phyloP scores from a whole-genome alignment of 78 protist genomes.

The Monosiga brevicollis region DNA sequence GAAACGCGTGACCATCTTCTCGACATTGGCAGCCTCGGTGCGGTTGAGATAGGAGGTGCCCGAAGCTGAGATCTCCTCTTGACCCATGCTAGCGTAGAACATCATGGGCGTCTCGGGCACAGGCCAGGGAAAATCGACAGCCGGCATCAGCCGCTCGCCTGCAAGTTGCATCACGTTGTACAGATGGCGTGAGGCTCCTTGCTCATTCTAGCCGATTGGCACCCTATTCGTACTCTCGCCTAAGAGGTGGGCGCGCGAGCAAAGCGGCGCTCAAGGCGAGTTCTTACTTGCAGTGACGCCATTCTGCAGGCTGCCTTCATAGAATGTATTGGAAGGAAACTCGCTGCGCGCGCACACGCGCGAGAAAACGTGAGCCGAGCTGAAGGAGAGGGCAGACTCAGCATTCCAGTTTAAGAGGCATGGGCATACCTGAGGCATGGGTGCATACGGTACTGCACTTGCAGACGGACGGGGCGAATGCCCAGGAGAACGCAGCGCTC shows the following conservation, averaged over 20 bases:
- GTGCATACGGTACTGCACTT: conserved; percentile 99
- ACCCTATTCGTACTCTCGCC: neutral
- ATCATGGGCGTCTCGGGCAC: conserved; percentile 86
- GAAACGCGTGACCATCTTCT: conserved; percentile 76
- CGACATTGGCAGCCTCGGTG: conserved; percentile 93
- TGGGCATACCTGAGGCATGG: conserved; percentile 69
- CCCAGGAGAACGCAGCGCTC: conserved; percentile 93
- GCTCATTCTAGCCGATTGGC: too few species aligned
- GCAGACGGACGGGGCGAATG: conserved; percentile 86
- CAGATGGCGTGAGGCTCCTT: too few species aligned
- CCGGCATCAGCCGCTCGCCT: neutral
- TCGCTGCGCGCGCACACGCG: conserved; percentile 42
- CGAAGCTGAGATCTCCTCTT: conserved; percentile 89
- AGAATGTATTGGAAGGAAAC: conserved; percentile 94
- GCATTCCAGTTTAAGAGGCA: neutral
- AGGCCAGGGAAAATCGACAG: conserved; percentile 86
- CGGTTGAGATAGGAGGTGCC: conserved; percentile 97
- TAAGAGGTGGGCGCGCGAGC: too few species aligned
- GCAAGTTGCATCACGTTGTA: too few species aligned
- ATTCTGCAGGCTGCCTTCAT: conserved; percentile 98
- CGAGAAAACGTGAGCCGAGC: neutral
- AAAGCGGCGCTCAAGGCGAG: too few species aligned
- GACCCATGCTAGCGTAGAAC: conserved; percentile 77
- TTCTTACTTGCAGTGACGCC: conserved; percentile 87
- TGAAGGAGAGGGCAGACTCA: neutral